Evolutionary conservation across 148 eudicot genomes (phyloP).

Genomic region (Beta vulgaris): DNA sequence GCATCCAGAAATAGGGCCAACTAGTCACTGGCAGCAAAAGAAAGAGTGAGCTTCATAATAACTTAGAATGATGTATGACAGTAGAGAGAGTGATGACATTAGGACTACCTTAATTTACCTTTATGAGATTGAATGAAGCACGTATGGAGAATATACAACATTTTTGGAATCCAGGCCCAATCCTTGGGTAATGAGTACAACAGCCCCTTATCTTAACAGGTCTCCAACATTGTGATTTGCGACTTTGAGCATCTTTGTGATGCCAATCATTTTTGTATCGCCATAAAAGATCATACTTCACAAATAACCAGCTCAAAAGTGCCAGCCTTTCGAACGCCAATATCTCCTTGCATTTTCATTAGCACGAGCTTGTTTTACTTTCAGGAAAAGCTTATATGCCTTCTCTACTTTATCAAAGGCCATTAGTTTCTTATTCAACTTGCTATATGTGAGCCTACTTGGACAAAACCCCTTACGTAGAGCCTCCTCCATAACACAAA

Average conservation of each 20-base stretch:
- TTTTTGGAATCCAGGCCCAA: background rate
- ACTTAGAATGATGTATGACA: background rate
- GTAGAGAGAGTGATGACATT: background rate
- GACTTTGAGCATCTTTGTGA: background rate
- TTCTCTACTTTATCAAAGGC: conserved; percentile 56
- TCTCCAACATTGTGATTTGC: conserved; percentile 1
- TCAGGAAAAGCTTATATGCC: conserved; percentile 73
- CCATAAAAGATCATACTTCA: background rate
- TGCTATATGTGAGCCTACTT: conserved; percentile 64
- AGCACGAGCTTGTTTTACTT: conserved; percentile 61
- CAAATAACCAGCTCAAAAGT: conserved; percentile 39
- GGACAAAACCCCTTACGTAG: conserved; percentile 79
- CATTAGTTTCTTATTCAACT: conserved; percentile 63
- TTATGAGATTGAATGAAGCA: background rate
- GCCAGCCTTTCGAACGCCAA: conserved; percentile 95
- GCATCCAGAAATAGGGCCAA: background rate
- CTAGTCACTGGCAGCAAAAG: background rate
- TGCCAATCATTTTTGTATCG: background rate
- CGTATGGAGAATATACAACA: background rate
- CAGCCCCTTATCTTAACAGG: background rate
- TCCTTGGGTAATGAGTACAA: background rate
- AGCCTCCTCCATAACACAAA: conserved; percentile 72
- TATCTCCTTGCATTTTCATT: conserved; percentile 62
- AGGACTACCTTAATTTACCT: conserved; percentile 3
- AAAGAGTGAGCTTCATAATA: background rate